Percentiles rank a stretch among this genome's conserved stretches.
These are phyloP conservation scores for Hippophae tibetana DNA, from an alignment of 306 rosid genomes.

Conservation along the genomic window DNA sequence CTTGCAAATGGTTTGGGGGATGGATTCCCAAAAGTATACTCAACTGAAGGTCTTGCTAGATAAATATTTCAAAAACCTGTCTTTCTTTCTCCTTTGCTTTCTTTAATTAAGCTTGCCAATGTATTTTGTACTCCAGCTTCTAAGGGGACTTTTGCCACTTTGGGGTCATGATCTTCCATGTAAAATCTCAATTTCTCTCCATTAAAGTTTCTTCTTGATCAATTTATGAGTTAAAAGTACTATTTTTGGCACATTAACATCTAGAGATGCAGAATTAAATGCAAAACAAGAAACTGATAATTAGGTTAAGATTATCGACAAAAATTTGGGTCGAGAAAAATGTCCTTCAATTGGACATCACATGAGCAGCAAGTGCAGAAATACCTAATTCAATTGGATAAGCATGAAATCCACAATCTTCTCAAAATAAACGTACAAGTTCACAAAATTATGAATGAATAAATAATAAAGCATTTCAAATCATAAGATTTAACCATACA, in stretches of 20 bases:
- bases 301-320: too few species aligned
- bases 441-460: too few species aligned
- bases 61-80: conserved; percentile 8
- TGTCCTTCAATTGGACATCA: too few species aligned
- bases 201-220: conserved; percentile 2
- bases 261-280: neutral
- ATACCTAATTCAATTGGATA: too few species aligned
- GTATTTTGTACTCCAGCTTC: conserved; percentile 34
- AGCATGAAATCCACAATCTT: too few species aligned
- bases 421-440: too few species aligned
- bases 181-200: conserved; percentile 25
- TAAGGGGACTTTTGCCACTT: conserved; percentile 54
- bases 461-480: too few species aligned
- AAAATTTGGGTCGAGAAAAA: too few species aligned
- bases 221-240: neutral
- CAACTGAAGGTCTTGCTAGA: conserved; percentile 47
- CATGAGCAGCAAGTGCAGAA: too few species aligned
- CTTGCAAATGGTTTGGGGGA: conserved; percentile 56
- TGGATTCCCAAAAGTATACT: conserved; percentile 51
- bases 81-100: neutral
- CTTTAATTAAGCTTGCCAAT: conserved; percentile 9
- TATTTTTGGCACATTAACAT: neutral
- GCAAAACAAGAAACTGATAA: too few species aligned
- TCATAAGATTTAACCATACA: too few species aligned
- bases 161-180: conserved; percentile 82